Base-by-base conservation (phyloP, 2,329 filamentous ascomycete genomes). In the Fusarium redolens region DNA sequence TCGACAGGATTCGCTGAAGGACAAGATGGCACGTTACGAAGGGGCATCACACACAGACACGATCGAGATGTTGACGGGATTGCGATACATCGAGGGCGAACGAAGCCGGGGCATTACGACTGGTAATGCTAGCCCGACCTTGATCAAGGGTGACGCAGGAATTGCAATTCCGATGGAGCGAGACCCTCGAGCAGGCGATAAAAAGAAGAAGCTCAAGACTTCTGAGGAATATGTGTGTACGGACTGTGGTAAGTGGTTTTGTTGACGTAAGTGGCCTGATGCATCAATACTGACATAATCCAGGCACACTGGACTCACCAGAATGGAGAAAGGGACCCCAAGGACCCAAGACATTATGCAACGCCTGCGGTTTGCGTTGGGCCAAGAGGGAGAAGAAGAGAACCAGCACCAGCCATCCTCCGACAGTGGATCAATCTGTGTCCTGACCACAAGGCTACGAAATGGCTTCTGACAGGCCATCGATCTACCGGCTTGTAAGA, bases 281-380 rank as follows among this genome's bases (percentile, higher is more conserved):
- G 12, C 18, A 25, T 55, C 25, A 50, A 50, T 58, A 28, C 71
- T 78, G 38, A 78, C 40, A 13, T 35, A 45, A 65, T 20, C 1
- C 69, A 92, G 90, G 89, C 38, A 98, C 94, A 1, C 87, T 97
- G 44, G 95, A 98, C 79, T 97, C 94, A 20, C 96, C 96, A 0
- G 96, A 98, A 85, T 98, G 96, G 96, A 89, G 96, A 70, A 98
- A 97, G 81, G 96, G 96, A 0, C 96, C 96, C 0, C 94, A 90
- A 71, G 96, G 96, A 4, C 95, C 95, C 3, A 98, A 98, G 82
- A 98, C 96, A 13, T 85, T 98, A 17, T 98, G 96, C 83, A 98
- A 98, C 83, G 96, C 96, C 12, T 98, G 96, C 80, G 96, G 96
- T 41, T 84, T 92, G 35, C 86, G 91, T 58, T 92, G 91, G 91